Evolutionary conservation across 305 asterid species (phyloP), one percentile per base, ranked within the genome.

Genomic region (Solanum hybrid): DNA sequence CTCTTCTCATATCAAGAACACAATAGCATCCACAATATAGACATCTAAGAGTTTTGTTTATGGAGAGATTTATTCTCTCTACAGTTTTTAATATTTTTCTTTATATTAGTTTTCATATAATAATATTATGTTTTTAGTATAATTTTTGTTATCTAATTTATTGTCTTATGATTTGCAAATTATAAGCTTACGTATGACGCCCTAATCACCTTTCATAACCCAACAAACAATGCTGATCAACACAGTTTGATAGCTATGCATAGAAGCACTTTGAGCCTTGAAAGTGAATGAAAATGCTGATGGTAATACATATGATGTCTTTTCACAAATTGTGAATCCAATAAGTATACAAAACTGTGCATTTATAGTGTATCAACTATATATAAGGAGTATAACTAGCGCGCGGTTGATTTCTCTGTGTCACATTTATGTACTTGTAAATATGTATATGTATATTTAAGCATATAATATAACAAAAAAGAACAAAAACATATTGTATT

Each of bases 291-390:
- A 96, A 0, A 94, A 92, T 12, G 85, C 4, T 34, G 89, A 90
- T 7, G 95, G 92, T 38, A 89, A 90, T 5, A 51, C 90, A 0
- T 90, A 92, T 42, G 96, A 94, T 26, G 89, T 92, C 32, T 97
- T 97, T 92, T 96, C 98, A 5, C 95, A 94, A 89, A 90, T 96
- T 88, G 94, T 93, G 69, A 93, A 93, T 86, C 98, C 95, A 5
- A 82, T 45, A 82, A 84, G 19, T 10, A 15, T 19, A 85, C 45
- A 85, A 85, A 22, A 56, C 35, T 32, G 76, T 51, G 34, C 13
- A 85, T 32, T 51, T 85, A 85, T 4, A 56, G 32, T 60, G 75
- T 31, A 32, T 51, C 75, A 51, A 85, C 42, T 56, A 56, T 85
- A 35, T 35, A 22, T 3, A 85, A 85, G n/a, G 37, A 24, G 66